These are phyloP conservation scores for Lipomyces japonicus DNA, from an alignment of 805 yeast genomes.

Conservation along the genomic window DNA sequence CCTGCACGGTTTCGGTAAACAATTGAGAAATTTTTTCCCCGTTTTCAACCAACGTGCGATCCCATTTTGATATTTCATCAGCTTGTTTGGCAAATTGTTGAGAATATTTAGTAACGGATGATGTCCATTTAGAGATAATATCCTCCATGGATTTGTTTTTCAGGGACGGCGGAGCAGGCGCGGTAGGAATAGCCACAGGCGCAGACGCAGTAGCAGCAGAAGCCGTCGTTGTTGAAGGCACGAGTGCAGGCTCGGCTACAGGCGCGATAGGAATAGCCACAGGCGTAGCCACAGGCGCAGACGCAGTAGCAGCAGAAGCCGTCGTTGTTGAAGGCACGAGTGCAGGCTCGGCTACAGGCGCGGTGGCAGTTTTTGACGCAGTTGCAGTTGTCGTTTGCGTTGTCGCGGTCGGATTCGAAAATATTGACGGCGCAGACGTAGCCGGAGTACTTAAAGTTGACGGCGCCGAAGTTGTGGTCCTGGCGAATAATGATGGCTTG, in stretches of 20 bases:
- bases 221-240: constrained; percentile 14
- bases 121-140: constrained; percentile 87
- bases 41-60: constrained; percentile 71
- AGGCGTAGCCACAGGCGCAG: constrained; percentile 8
- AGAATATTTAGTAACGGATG: constrained; percentile 70
- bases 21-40: constrained; percentile 79
- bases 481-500: not conserved
- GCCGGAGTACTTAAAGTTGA: constrained; percentile 6
- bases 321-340: not conserved
- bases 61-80: constrained; percentile 77
- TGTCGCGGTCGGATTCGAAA: constrained; percentile 5
- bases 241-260: constrained; percentile 11
- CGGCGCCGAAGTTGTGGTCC: constrained; percentile 5
- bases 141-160: constrained; percentile 93
- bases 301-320: constrained; percentile 9
- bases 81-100: constrained; percentile 73
- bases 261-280: not conserved
- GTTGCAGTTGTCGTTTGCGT: not conserved
- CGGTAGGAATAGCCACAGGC: constrained; percentile 14
- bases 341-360: constrained; percentile 6
- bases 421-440: constrained; percentile 14
- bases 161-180: constrained; percentile 45
- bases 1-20: constrained; percentile 70
- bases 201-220: constrained; percentile 16
- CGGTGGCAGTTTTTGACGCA: not conserved